Base-by-base conservation (phyloP, 192 early-diverging fungal species). In the Coemansia sp. region DNA sequence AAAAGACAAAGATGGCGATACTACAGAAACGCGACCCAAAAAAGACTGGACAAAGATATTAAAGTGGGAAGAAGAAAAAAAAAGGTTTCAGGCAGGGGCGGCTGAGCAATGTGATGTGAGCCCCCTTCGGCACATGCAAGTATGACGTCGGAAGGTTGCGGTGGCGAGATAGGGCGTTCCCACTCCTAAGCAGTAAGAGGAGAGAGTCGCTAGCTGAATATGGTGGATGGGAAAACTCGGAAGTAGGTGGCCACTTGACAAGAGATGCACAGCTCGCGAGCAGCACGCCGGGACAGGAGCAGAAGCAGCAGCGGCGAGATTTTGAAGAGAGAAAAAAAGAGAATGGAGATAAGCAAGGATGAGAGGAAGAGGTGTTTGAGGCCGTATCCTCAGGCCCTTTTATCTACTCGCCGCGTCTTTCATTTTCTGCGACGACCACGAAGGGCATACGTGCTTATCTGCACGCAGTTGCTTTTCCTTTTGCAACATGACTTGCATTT, bases 101-200 rank as follows among this genome's bases (percentile, higher is more conserved):
- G 52, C 52, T 30, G 52, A 53, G 26, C 52, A 53, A 53, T 26
- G 55, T 57, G 55, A 57, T 57, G 28, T 57, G 30, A 14, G 55
- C 49, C 49, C 23, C 49, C 23, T 26, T 8, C 46, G 46, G 49
- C 49, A 26, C 46, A 11, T 52, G 49, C 49, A 52, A 26, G 21
- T 23, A 52, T 57, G 55, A 57, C 55, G 55, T 57, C 28, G 28
- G 28, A 55, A 17, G 13, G 43, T 46, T 46, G 43, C 43, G 47
- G 9, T 49, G 47, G 23, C 8, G 47, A 21, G 40, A 42, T 16
- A 42, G 40, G 35, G 40, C 40, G 40, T 42, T 42, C 9, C 47
- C 47, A 49, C 47, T 49, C n/a, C 9, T 21, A n/a, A 47, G 47
- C 47, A 49, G n/a, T 47, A 47, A 37, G 35, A 8, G 44, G 23